Evolutionary conservation across 371 early-diverging fungal genomes (phyloP).

Genomic region (Actinomortierella wolfii): DNA sequence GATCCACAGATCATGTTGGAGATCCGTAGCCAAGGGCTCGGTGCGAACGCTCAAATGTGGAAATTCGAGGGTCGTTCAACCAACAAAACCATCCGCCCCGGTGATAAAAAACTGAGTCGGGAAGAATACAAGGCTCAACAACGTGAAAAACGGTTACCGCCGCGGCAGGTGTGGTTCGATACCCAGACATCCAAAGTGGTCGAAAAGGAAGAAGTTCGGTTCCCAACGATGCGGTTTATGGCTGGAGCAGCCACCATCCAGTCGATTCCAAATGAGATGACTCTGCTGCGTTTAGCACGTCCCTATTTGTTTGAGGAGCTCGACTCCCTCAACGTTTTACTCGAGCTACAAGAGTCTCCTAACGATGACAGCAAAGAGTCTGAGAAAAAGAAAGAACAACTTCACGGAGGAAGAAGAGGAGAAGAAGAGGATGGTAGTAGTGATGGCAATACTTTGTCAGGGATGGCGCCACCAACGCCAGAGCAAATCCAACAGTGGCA

Average conservation of each 20-base stretch:
- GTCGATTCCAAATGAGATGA: conserved; percentile 50
- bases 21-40: conserved; percentile 33
- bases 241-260: conserved; percentile 51
- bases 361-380: no score
- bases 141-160: conserved; percentile 17
- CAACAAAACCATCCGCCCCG: conserved; percentile 40
- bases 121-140: conserved; percentile 26
- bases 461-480: conserved; percentile 9
- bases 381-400: no score
- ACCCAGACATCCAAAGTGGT: conserved; percentile 20
- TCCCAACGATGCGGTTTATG: conserved; percentile 54
- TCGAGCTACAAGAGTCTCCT: no score
- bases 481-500: conserved; percentile 17
- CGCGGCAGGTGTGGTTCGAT: conserved; percentile 41
- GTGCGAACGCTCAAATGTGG: conserved; percentile 34
- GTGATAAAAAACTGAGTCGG: conserved; percentile 23
- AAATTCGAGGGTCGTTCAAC: conserved; percentile 18
- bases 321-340: conserved; percentile 12
- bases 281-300: conserved; percentile 19
- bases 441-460: conserved; percentile 3
- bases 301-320: conserved; percentile 36
- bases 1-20: conserved; percentile 36
- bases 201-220: conserved; percentile 46
- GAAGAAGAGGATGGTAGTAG: no score
- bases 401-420: no score